phyloP scores from a whole-genome alignment of 805 yeast species.

The Monosporozyma yasuniensis region DNA sequence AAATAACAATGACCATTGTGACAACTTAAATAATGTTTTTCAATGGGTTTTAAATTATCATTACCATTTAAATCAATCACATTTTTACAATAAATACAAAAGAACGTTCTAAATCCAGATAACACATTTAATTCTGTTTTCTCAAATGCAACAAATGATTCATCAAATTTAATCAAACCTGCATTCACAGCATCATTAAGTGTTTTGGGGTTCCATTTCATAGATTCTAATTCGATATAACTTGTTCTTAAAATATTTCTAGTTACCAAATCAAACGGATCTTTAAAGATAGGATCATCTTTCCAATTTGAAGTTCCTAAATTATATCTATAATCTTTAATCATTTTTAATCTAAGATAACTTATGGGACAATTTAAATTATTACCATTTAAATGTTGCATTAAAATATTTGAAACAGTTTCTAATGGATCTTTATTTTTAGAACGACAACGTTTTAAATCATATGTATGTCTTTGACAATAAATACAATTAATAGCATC shows the following conservation, averaged over 20 bases:
- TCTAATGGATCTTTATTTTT: conserved; percentile 17
- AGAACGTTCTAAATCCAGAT: conserved; percentile 38
- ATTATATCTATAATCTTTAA: conserved; percentile 19
- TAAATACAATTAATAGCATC: conserved; percentile 22
- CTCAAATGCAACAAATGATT: conserved; percentile 34
- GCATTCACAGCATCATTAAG: conserved; percentile 37
- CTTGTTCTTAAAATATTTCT: conserved; percentile 6
- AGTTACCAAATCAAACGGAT: conserved; percentile 12
- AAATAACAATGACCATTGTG: conserved; percentile 19
- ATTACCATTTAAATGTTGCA: conserved; percentile 13
- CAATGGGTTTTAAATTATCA: conserved; percentile 28
- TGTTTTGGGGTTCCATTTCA: not conserved
- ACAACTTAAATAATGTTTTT: conserved; percentile 35
- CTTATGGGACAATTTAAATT: conserved; percentile 12
- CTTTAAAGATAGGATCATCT: conserved; percentile 13
- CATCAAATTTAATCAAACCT: conserved; percentile 47
- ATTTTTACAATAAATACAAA: conserved; percentile 50
- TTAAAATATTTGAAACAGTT: conserved; percentile 20
- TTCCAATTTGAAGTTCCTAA: conserved; percentile 16
- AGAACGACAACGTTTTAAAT: conserved; percentile 20
- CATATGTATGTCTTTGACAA: conserved; percentile 15
- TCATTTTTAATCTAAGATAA: conserved; percentile 12
- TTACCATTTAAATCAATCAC: conserved; percentile 37
- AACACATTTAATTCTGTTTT: conserved; percentile 4
- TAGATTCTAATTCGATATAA: not conserved